These are phyloP conservation scores for Aspergillaceae sp. DNA, from an alignment of 2,329 filamentous ascomycete genomes.

Conservation along the genomic window DNA sequence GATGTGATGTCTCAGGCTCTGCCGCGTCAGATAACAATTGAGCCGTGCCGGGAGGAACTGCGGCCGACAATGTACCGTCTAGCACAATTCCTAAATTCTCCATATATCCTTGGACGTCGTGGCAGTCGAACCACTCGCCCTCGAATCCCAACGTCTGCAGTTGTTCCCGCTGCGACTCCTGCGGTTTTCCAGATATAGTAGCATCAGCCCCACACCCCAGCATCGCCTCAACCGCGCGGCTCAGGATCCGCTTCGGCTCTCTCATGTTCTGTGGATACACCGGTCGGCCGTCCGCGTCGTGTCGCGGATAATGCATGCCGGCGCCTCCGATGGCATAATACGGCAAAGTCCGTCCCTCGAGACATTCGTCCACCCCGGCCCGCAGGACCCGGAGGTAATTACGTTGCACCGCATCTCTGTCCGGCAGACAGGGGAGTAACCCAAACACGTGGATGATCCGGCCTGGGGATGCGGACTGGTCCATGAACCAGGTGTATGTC, in stretches of 20 bases:
- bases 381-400: slow-evolving; percentile 33
- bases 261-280: slow-evolving; percentile 12
- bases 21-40: background rate
- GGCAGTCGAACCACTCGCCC: slow-evolving; percentile 61
- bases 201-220: background rate
- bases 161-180: background rate
- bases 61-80: slow-evolving; percentile 18
- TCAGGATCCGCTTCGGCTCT: background rate
- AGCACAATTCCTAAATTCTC: slow-evolving; percentile 21
- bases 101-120: slow-evolving; percentile 70
- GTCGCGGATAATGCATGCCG: slow-evolving; percentile 53
- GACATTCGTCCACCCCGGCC: slow-evolving; percentile 36
- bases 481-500: slow-evolving; percentile 50
- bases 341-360: slow-evolving; percentile 53
- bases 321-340: slow-evolving; percentile 60
- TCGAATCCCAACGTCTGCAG: background rate
- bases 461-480: slow-evolving; percentile 38
- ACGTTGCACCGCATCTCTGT: slow-evolving; percentile 30
- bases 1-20: background rate
- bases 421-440: slow-evolving; percentile 56
- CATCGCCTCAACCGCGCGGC: background rate
- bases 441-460: slow-evolving; percentile 55
- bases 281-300: slow-evolving; percentile 28
- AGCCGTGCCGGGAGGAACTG: slow-evolving; percentile 12
- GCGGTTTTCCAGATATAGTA: background rate